These are phyloP conservation scores for Drechslerella dactyloides DNA, from an alignment of 2,329 filamentous ascomycete genomes.

Conservation along the genomic window DNA sequence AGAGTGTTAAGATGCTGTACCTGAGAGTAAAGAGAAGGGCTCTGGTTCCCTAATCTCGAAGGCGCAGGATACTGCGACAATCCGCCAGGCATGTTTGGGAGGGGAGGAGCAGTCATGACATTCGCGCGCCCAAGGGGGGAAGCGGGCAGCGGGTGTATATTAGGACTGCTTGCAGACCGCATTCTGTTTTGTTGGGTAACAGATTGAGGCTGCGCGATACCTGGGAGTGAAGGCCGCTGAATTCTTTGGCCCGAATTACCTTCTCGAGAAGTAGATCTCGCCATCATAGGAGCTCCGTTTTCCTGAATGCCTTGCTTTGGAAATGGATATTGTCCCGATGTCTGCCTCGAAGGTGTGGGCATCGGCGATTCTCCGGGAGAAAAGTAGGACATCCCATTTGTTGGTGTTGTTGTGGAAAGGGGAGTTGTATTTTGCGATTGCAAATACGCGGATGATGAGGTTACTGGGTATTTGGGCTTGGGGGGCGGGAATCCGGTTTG, in stretches of 20 bases:
- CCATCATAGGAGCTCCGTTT: slow-evolving; percentile 70
- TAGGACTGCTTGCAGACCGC: slow-evolving; percentile 91
- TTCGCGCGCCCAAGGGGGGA: slow-evolving; percentile 62
- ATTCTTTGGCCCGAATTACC: slow-evolving; percentile 62
- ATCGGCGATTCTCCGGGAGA: slow-evolving; percentile 84
- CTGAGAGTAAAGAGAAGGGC: slow-evolving; percentile 35
- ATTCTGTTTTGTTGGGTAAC: slow-evolving; percentile 71
- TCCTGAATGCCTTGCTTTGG: slow-evolving; percentile 59
- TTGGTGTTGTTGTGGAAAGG: slow-evolving; percentile 55
- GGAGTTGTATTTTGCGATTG: slow-evolving; percentile 55
- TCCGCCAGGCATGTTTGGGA: slow-evolving; percentile 58
- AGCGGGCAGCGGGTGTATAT: slow-evolving; percentile 76
- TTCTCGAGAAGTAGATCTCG: slow-evolving; percentile 79
- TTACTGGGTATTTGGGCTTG: slow-evolving; percentile 46
- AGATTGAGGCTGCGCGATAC: slow-evolving; percentile 64
- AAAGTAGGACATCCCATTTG: slow-evolving; percentile 84
- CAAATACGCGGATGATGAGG: slow-evolving; percentile 33
- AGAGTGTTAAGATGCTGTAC: slow-evolving; percentile 46
- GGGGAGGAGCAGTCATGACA: slow-evolving; percentile 62
- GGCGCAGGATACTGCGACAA: slow-evolving; percentile 20
- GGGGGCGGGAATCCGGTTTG: slow-evolving; percentile 30
- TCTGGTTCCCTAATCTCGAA: slow-evolving; percentile 38
- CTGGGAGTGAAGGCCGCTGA: slow-evolving; percentile 80
- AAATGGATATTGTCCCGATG: slow-evolving; percentile 80
- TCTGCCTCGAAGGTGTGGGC: slow-evolving; percentile 65